Evolutionary conservation across 805 yeast species (phyloP), one percentile per base, ranked within the genome.

Genomic region (Candida broadrunensis): DNA sequence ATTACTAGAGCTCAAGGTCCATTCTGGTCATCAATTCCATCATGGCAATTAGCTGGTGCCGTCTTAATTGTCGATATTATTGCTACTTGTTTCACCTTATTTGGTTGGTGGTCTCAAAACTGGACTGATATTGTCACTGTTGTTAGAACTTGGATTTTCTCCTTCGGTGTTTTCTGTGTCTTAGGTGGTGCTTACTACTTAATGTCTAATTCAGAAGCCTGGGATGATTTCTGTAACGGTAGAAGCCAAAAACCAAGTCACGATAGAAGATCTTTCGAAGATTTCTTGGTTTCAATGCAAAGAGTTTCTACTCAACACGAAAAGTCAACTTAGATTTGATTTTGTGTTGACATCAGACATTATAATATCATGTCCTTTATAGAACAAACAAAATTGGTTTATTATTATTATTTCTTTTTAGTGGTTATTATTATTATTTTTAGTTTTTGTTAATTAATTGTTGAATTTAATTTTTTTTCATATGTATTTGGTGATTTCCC

Each of bases 91-190:
- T 89, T 88, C 83, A 75, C 88, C 60, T 71, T 88, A 63, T 89
- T 88, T 82, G 97, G 97, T 59, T 89, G 96, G 96, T 88, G 95
- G 91, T 85, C 95, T 54, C 95, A 87, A 73, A 89, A 89, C 83
- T 88, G 93, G 89, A 89, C 91, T 67, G 95, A 91, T 73, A 84
- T 89, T 56, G 96, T 89, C 56, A 83, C 97, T 43, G 95, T 89
- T 65, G 90, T 84, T 67, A 85, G 96, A 79, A 81, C 85, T 72
- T 89, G 93, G 93, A 73, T 89, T 65, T 88, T 87, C 88, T 88
- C 97, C 49, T 85, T 89, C 77, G 97, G 97, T 80, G 84, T 86
- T 72, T 89, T 89, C 91, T 89, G 96, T 79, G 80, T 83, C 72
- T 72, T 88, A 77, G 96, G 96, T 70, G 97, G 96, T 80, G 87